A percentile compares a stretch with the other conserved stretches of the same genome.
These are phyloP conservation scores for Oemleria cerasiformis DNA, from an alignment of 306 rosid species.

Conservation along the genomic window DNA sequence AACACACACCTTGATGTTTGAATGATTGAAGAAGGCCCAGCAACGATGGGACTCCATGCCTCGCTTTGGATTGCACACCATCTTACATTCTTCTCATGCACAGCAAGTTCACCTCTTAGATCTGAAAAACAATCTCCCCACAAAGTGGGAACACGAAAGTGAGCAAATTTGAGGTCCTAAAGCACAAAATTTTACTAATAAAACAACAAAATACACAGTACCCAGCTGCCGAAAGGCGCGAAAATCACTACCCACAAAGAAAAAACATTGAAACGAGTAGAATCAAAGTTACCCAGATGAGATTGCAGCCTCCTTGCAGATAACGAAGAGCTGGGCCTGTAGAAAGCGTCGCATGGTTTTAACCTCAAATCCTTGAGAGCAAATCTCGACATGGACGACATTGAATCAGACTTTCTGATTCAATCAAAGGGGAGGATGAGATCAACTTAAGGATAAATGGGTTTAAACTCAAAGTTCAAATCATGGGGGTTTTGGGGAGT, in stretches of 20 bases:
- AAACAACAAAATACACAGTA: neutral
- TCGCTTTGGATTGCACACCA: constrained; percentile 37
- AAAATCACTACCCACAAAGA: neutral
- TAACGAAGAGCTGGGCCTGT: constrained; percentile 25
- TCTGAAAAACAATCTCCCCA: constrained; percentile 27
- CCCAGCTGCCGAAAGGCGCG: constrained; percentile 9
- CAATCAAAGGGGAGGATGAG: neutral
- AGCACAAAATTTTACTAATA: neutral
- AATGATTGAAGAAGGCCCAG: constrained; percentile 17
- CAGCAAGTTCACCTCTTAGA: constrained; percentile 30
- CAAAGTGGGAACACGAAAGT: neutral
- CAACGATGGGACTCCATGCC: constrained; percentile 37
- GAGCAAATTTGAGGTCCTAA: neutral
- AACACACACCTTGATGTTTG: constrained; percentile 43
- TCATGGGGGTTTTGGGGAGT: neutral
- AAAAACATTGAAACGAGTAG: neutral
- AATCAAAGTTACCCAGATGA: constrained; percentile 48
- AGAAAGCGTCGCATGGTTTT: constrained; percentile 26
- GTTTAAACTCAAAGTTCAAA: neutral
- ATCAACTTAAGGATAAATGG: neutral
- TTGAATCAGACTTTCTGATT: constrained; percentile 7
- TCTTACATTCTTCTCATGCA: constrained; percentile 41
- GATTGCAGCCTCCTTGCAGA: constrained; percentile 31
- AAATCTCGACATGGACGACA: constrained; percentile 59
- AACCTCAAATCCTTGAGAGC: constrained; percentile 46